Evolutionary conservation across 306 rosid genomes (phyloP).

Genomic region (Fragaria vesca): DNA sequence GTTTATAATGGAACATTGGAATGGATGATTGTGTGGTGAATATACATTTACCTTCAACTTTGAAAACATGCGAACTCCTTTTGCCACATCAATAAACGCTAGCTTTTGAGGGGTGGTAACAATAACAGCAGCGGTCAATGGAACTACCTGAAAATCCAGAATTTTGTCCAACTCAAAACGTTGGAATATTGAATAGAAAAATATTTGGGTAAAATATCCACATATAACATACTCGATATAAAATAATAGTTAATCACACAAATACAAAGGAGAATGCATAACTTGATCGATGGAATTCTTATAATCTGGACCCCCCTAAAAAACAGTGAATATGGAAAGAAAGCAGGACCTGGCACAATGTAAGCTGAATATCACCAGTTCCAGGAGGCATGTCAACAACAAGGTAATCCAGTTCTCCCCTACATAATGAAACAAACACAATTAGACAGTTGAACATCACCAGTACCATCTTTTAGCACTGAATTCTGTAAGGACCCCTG

Average conservation of each 20-base stretch:
- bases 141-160: slow-evolving; percentile 61
- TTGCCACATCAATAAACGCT: slow-evolving; percentile 94
- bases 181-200: slow-evolving; percentile 10
- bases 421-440: slow-evolving; percentile 39
- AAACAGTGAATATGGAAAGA: neutral
- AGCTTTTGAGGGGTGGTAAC: slow-evolving; percentile 98
- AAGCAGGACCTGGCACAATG: slow-evolving; percentile 85
- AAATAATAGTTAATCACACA: slow-evolving; percentile 11
- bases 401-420: slow-evolving; percentile 99
- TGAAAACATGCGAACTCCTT: slow-evolving; percentile 99
- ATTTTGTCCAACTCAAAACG: slow-evolving; percentile 30
- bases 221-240: neutral
- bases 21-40: slow-evolving; percentile 17
- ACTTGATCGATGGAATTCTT: neutral
- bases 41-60: slow-evolving; percentile 72
- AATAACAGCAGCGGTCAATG: slow-evolving; percentile 93
- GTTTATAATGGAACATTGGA: neutral
- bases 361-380: slow-evolving; percentile 97
- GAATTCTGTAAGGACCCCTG: neutral
- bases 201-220: neutral
- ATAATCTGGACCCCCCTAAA: neutral
- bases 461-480: neutral
- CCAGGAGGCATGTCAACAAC: slow-evolving; percentile 98
- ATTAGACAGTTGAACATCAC: slow-evolving; percentile 17
- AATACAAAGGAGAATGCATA: neutral